phyloP scores from a whole-genome alignment of 192 early-diverging fungal species.

The Coemansia sp. region DNA sequence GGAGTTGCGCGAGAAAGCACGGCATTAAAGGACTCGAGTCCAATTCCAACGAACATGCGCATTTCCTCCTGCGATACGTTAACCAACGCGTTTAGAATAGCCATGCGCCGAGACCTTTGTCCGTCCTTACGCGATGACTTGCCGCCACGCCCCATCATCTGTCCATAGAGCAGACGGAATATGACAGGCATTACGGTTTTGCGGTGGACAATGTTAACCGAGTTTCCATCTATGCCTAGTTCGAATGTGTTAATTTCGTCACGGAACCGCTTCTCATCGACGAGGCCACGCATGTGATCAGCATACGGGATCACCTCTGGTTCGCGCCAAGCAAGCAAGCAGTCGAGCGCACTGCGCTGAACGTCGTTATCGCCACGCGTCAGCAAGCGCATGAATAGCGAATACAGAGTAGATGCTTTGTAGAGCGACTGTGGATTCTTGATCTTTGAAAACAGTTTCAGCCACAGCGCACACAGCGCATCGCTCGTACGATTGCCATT shows the following conservation, averaged over 20 bases:
- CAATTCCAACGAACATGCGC: constrained; percentile 72
- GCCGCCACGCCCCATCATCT: constrained; percentile 77
- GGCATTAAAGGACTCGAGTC: constrained; percentile 74
- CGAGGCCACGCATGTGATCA: constrained; percentile 74
- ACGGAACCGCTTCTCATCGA: constrained; percentile 88
- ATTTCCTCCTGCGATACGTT: constrained; percentile 66
- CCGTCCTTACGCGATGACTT: constrained; percentile 71
- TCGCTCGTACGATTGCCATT: constrained; percentile 18
- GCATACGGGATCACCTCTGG: constrained; percentile 66
- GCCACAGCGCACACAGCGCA: constrained; percentile 30
- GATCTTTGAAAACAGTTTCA: constrained; percentile 39
- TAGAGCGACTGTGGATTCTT: constrained; percentile 32
- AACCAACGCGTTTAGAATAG: constrained; percentile 83
- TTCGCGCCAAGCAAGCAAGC: constrained; percentile 81
- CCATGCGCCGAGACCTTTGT: constrained; percentile 70
- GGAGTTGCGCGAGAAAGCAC: constrained; percentile 38
- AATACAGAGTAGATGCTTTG: constrained; percentile 22
- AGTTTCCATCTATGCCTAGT: constrained; percentile 60
- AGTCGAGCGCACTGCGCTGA: constrained; percentile 80
- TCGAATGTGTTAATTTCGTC: constrained; percentile 81
- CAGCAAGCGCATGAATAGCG: constrained; percentile 68
- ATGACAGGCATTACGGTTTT: constrained; percentile 72
- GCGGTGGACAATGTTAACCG: constrained; percentile 67
- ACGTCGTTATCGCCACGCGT: constrained; percentile 75
- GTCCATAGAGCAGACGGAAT: constrained; percentile 87